These are phyloP conservation scores for Theobroma cacao DNA, from an alignment of 345 rosid species.

Conservation along the genomic window DNA sequence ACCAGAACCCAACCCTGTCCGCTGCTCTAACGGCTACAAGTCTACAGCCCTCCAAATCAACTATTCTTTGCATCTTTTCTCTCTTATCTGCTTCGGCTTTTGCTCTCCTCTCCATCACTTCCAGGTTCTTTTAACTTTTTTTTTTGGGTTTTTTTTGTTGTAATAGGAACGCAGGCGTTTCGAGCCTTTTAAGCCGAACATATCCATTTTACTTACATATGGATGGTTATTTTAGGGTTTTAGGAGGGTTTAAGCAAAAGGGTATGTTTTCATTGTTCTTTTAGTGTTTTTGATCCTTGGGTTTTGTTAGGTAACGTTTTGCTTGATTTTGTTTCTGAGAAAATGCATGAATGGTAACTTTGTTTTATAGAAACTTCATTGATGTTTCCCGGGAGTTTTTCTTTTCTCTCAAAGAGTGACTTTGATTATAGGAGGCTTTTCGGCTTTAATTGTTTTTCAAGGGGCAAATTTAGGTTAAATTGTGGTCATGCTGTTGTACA, in stretches of 20 bases:
- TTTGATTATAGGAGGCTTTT: neutral
- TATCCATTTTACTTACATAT: neutral
- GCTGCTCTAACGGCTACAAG: constrained; percentile 80
- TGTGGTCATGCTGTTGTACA: neutral
- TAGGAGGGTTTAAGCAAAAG: neutral
- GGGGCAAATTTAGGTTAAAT: neutral
- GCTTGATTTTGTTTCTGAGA: neutral
- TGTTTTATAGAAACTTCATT: neutral
- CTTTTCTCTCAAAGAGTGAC: neutral
- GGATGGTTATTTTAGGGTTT: constrained; percentile 20
- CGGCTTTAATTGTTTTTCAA: neutral
- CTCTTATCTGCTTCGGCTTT: constrained; percentile 67
- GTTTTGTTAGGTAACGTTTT: neutral
- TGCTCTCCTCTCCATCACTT: constrained; percentile 45
- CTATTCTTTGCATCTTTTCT: constrained; percentile 44
- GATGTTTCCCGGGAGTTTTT: neutral
- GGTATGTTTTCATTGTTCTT: no score
- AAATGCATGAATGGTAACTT: neutral
- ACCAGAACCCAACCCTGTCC: constrained; percentile 73
- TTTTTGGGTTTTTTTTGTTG: neutral
- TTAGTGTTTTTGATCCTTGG: neutral
- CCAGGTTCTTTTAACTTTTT: constrained; percentile 32
- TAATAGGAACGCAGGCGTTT: neutral
- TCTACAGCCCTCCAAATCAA: constrained; percentile 63
- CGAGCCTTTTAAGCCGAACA: neutral